phyloP scores from a whole-genome alignment of 176 grass and related monocot genomes.

The Carex cristatella region DNA sequence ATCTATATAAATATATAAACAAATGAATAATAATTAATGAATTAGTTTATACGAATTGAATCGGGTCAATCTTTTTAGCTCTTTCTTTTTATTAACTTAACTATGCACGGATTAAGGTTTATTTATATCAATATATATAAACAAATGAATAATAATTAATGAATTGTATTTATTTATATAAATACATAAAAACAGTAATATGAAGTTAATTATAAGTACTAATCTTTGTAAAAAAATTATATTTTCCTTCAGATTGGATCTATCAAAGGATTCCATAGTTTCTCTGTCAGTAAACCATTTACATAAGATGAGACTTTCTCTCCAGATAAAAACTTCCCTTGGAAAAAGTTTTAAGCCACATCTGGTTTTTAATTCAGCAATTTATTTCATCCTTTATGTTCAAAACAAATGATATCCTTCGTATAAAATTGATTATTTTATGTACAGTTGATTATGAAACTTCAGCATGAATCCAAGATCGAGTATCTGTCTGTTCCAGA shows the following conservation, averaged over 20 bases:
- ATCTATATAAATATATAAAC: too few relatives aligned
- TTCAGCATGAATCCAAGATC: constrained; percentile 87
- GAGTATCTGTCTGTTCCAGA: constrained; percentile 81
- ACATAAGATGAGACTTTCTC: constrained; percentile 72
- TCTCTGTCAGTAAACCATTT: constrained; percentile 82
- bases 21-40: too few relatives aligned
- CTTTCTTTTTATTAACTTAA: too few relatives aligned
- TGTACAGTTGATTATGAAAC: constrained; percentile 72
- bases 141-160: too few relatives aligned
- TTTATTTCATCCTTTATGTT: constrained; percentile 4
- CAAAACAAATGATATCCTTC: constrained; percentile 1
- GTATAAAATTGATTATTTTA: constrained; percentile 26
- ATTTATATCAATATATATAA: too few relatives aligned
- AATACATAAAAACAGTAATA: not conserved
- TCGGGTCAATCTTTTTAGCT: too few relatives aligned
- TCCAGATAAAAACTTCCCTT: constrained; percentile 65
- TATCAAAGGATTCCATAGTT: constrained; percentile 45
- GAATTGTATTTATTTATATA: too few relatives aligned
- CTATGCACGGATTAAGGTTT: too few relatives aligned
- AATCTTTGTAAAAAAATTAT: not conserved
- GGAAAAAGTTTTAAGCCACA: constrained; percentile 84
- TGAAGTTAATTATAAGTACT: not conserved
- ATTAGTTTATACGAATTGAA: too few relatives aligned
- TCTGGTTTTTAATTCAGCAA: constrained; percentile 45
- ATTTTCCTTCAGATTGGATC: constrained; percentile 73